phyloP scores from a whole-genome alignment of 495 filamentous ascomycete species.

The Penicillium psychrofluorescens region DNA sequence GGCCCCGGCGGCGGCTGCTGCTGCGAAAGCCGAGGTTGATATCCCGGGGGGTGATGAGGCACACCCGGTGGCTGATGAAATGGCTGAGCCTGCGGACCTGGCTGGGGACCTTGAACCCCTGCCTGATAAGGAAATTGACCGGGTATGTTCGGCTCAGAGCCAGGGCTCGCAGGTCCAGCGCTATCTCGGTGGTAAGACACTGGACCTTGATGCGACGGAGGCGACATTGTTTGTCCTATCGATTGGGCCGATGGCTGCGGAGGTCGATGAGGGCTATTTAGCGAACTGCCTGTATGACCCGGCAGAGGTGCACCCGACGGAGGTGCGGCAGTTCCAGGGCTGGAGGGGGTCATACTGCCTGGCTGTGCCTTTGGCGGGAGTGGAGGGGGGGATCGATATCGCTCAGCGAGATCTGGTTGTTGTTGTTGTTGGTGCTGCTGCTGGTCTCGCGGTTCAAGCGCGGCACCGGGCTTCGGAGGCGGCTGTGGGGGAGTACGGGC shows the following conservation, averaged over 20 bases:
- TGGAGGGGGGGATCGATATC: slow-evolving; percentile 29
- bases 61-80: slow-evolving; percentile 4
- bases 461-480: slow-evolving; percentile 23
- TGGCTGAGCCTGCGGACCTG: slow-evolving; percentile 1
- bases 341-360: slow-evolving; percentile 5
- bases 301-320: slow-evolving; percentile 10
- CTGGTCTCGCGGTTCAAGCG: slow-evolving; percentile 7
- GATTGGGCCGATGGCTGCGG: slow-evolving; percentile 4
- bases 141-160: background rate
- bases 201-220: slow-evolving; percentile 5
- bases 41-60: slow-evolving; percentile 7
- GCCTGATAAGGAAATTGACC: slow-evolving; percentile 3
- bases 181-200: slow-evolving; percentile 9
- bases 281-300: background rate
- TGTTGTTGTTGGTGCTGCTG: slow-evolving; percentile 7
- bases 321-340: slow-evolving; percentile 5
- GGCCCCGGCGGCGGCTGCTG: slow-evolving; percentile 11
- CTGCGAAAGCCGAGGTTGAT: slow-evolving; percentile 13
- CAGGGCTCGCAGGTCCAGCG: slow-evolving; percentile 2
- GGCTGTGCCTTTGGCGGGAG: slow-evolving; percentile 32
- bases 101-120: slow-evolving; percentile 1
- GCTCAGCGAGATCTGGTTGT: slow-evolving; percentile 10
- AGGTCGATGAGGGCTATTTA: background rate
- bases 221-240: slow-evolving; percentile 8
- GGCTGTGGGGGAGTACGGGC: slow-evolving; percentile 30